A percentile compares a stretch with the other conserved stretches of the same genome.
Evolutionary conservation across 495 filamentous ascomycete species (phyloP).

Genomic region (Tetracladium marchalianum): DNA sequence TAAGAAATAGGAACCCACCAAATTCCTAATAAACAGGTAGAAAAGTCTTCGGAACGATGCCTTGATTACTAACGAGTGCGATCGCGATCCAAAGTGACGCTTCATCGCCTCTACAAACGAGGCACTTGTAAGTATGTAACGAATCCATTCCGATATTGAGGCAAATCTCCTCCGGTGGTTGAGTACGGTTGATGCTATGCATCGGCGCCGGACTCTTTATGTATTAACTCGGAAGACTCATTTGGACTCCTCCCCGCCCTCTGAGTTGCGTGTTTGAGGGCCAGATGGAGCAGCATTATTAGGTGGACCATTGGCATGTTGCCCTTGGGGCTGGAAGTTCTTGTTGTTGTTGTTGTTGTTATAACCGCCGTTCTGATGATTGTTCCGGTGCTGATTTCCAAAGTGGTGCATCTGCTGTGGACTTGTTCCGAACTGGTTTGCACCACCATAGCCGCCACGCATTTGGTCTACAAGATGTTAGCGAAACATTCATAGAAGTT

Average conservation of each 20-base stretch:
- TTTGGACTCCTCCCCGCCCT: slow-evolving; percentile 45
- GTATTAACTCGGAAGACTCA: slow-evolving; percentile 26
- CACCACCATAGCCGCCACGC: slow-evolving; percentile 49
- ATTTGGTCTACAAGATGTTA: slow-evolving; percentile 41
- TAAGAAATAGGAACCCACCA: slow-evolving; percentile 15
- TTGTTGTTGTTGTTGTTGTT: slow-evolving; percentile 44
- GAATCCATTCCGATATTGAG: slow-evolving; percentile 6
- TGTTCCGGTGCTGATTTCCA: slow-evolving; percentile 47
- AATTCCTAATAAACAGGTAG: slow-evolving; percentile 7
- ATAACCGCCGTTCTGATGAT: slow-evolving; percentile 21
- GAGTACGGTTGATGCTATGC: slow-evolving; percentile 15
- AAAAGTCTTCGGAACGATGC: slow-evolving; percentile 13
- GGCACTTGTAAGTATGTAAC: slow-evolving; percentile 17
- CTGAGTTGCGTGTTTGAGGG: slow-evolving; percentile 30
- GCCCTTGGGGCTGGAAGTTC: slow-evolving; percentile 38
- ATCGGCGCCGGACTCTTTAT: slow-evolving; percentile 10
- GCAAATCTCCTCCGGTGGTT: slow-evolving; percentile 11
- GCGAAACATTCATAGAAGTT: background rate
- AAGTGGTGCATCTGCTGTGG: slow-evolving; percentile 59
- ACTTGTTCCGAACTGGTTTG: slow-evolving; percentile 51
- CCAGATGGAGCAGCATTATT: slow-evolving; percentile 36
- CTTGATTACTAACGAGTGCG: slow-evolving; percentile 2
- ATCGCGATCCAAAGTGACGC: slow-evolving; percentile 13
- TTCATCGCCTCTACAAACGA: slow-evolving; percentile 9
- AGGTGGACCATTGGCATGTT: slow-evolving; percentile 38